Evolutionary conservation across 371 early-diverging fungal species (phyloP), one percentile per base, ranked within the genome.

Genomic region (Syncephalastrum racemosum): DNA sequence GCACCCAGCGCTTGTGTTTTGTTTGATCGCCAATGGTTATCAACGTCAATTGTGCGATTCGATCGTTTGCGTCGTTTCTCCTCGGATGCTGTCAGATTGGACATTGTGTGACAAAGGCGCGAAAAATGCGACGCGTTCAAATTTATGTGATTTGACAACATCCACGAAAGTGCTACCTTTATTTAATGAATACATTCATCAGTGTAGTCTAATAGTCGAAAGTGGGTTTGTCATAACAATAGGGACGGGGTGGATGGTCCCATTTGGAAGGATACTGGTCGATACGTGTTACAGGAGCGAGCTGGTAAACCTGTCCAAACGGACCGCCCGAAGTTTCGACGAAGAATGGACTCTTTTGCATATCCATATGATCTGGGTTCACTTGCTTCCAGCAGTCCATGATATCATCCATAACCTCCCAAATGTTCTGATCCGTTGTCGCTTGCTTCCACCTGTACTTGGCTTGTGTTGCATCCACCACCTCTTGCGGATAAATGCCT

Each of bases 401-500:
- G 13, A 45, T 45, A 45, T 45, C 36, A 8, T 31, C 36, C 36
- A 31, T 31, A 12, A 31, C 36, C 36, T 31, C 36, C 36, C 36
- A 31, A 31, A 31, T 31, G 10, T 31, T 31, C 10, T 31, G 36
- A 8, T 8, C 10, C 36, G 36, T 5, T 31, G 5, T 31, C 10
- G 36, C 36, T 31, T 31, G 36, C 36, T 31, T 31, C 36, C 36
- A 31, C 36, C 12, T 31, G 36, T 31, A 31, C 36, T 31, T 31
- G 36, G 36, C 36, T 31, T 31, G 36, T 31, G 36, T 31, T 12
- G 36, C 36, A 0, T 31, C 36, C 10, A 56, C 48, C 13, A 56
- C n/a, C n/a, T 47, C 56, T 15, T 20, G 23, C 8, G 56, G 56
- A 23, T 56, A 56, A 8, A 41, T 14, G 12, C 56, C 56, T 18